Evolutionary conservation across 140 eudicot species (phyloP).

Genomic region (Flaveria floridana): DNA sequence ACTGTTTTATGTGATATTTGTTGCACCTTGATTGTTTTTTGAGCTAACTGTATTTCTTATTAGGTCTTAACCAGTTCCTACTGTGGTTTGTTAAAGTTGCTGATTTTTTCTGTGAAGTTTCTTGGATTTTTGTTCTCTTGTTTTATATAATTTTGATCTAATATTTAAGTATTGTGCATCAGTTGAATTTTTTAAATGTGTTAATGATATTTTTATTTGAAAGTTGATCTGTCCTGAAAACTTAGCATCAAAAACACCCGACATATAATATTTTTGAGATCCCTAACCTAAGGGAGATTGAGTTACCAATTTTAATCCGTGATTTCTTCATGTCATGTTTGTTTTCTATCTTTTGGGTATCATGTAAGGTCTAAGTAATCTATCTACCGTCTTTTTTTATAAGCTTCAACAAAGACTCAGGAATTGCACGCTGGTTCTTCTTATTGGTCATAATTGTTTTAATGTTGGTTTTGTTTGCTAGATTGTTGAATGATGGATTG

Average conservation of each 20-base stretch:
- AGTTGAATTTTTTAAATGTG: neutral
- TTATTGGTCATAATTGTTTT: neutral
- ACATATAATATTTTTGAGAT: neutral
- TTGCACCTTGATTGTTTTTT: constrained; percentile 11
- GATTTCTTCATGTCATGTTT: no score
- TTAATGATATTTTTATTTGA: neutral
- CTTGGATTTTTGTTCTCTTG: neutral
- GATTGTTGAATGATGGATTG: constrained; percentile 35
- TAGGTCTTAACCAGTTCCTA: neutral
- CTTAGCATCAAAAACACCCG: neutral
- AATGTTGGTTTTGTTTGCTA: constrained; percentile 14
- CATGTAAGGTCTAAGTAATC: neutral
- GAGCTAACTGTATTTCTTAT: neutral
- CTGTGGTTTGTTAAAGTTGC: neutral
- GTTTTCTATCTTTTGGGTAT: no score
- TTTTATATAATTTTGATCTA: neutral
- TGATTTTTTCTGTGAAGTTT: neutral
- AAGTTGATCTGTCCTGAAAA: neutral
- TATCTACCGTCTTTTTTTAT: neutral
- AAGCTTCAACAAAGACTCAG: neutral
- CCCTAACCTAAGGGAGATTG: neutral
- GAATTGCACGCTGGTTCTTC: neutral
- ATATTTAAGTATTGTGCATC: neutral
- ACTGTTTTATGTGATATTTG: neutral
- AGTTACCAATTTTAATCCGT: neutral